phyloP scores from a whole-genome alignment of 805 yeast genomes.

The Wickerhamiella occidentalis region DNA sequence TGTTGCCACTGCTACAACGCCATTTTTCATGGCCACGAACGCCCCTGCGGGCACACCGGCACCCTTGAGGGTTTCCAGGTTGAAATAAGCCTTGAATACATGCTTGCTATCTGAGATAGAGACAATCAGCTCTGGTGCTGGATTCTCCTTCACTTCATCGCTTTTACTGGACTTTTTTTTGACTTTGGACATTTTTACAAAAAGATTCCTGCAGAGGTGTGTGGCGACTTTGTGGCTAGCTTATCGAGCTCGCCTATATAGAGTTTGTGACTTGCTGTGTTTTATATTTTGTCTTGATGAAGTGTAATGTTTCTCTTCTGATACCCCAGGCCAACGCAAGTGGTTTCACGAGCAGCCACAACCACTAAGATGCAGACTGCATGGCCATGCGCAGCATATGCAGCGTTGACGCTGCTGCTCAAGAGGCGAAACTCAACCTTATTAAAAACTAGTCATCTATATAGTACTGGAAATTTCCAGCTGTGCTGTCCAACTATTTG shows the following conservation, averaged over 20 bases:
- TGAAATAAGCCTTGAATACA: slow-evolving; percentile 20
- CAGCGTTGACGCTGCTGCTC: neutral
- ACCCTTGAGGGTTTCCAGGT: slow-evolving; percentile 21
- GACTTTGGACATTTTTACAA: slow-evolving; percentile 7
- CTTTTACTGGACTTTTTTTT: slow-evolving; percentile 11
- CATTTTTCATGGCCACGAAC: slow-evolving; percentile 16
- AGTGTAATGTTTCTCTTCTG: no score
- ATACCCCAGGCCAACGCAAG: neutral
- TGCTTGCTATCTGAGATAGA: slow-evolving; percentile 17
- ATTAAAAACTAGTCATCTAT: neutral
- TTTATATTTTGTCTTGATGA: no score
- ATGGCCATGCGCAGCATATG: neutral
- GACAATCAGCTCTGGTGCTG: neutral
- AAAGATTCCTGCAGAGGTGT: neutral
- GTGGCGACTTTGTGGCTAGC: no score
- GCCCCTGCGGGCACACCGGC: slow-evolving; percentile 24
- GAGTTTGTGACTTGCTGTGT: no score
- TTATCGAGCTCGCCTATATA: no score
- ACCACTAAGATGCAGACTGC: neutral
- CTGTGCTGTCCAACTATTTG: no score
- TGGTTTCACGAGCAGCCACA: neutral
- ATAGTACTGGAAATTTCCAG: no score
- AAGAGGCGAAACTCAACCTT: neutral
- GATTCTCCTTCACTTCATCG: neutral
- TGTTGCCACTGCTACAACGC: slow-evolving; percentile 22